Conservation (phyloP, 2,329 filamentous ascomycete species). For the Ramularia endophylla region DNA sequence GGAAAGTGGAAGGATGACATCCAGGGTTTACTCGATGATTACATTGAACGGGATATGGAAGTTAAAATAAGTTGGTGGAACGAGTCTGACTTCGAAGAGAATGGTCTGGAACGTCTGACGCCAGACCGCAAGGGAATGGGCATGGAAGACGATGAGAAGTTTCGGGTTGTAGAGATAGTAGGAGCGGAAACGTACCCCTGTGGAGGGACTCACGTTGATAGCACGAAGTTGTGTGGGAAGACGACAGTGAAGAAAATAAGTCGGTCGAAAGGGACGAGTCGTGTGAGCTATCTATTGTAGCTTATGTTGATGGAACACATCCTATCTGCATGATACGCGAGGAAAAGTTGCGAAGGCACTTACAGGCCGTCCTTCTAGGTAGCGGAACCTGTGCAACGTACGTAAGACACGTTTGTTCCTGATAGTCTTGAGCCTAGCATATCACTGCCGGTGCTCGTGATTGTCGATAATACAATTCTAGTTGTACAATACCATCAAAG, state of each 20-base stretch:
- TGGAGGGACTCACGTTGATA: slow-evolving; percentile 66
- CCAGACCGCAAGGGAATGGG: slow-evolving; percentile 38
- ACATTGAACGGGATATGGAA: slow-evolving; percentile 49
- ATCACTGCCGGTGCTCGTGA: too few relatives aligned
- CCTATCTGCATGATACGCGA: too few relatives aligned
- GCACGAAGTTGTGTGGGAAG: slow-evolving; percentile 53
- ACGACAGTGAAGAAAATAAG: slow-evolving; percentile 62
- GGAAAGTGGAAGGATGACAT: slow-evolving; percentile 57
- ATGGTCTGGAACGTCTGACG: slow-evolving; percentile 51
- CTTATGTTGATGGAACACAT: too few relatives aligned
- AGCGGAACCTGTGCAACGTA: too few relatives aligned
- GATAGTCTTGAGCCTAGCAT: too few relatives aligned
- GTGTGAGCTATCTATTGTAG: slow-evolving; percentile 42
- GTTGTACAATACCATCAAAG: too few relatives aligned
- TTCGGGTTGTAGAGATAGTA: slow-evolving; percentile 63
- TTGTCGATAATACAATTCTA: too few relatives aligned
- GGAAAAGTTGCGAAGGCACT: too few relatives aligned
- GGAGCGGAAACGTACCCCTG: slow-evolving; percentile 67
- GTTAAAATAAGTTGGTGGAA: slow-evolving; percentile 64
- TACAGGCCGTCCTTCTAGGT: too few relatives aligned
- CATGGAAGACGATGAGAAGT: slow-evolving; percentile 44
- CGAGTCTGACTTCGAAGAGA: slow-evolving; percentile 53
- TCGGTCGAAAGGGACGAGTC: slow-evolving; percentile 57
- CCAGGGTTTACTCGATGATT: slow-evolving; percentile 56
- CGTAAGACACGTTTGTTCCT: too few relatives aligned